A percentile compares a stretch with the other conserved stretches of the same genome.
Evolutionary conservation across 1,139 yeast species (phyloP).

Genomic region (Taphrina deformans): DNA sequence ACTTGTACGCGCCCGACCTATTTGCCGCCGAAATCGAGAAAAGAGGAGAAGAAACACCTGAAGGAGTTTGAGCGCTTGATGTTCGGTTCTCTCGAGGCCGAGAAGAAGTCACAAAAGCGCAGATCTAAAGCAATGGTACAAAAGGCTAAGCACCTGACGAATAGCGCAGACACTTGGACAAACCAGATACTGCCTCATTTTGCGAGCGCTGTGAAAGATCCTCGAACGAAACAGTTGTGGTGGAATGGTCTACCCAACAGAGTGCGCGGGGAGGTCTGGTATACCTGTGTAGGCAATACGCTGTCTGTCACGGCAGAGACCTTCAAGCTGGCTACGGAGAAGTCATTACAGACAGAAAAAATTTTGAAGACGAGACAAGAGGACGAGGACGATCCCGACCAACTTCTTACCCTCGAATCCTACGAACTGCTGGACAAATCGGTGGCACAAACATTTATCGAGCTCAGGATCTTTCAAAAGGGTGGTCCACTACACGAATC

Average conservation of each 20-base stretch:
- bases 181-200: constrained; percentile 49
- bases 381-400: not conserved
- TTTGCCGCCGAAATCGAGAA: constrained; percentile 63
- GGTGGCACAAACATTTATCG: constrained; percentile 50
- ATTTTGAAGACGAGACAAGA: constrained; percentile 5
- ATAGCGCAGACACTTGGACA: constrained; percentile 53
- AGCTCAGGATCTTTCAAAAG: constrained; percentile 48
- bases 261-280: constrained; percentile 57
- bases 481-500: constrained; percentile 47
- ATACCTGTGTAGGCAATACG: constrained; percentile 47
- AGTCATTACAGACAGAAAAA: constrained; percentile 40
- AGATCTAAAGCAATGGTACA: constrained; percentile 41
- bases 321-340: constrained; percentile 40
- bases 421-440: constrained; percentile 40
- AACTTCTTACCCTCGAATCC: constrained; percentile 14
- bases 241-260: constrained; percentile 66
- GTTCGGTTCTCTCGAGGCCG: constrained; percentile 50
- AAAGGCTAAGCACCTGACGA: constrained; percentile 44
- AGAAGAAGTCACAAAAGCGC: constrained; percentile 45
- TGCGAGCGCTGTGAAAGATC: constrained; percentile 46
- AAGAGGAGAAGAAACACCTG: constrained; percentile 59
- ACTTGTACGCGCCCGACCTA: constrained; percentile 63
- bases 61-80: constrained; percentile 57
- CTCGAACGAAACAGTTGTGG: constrained; percentile 57
- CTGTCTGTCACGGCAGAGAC: constrained; percentile 41